Evolutionary conservation across 2,329 filamentous ascomycete species (phyloP).

Genomic region (Xylariaceae sp.): DNA sequence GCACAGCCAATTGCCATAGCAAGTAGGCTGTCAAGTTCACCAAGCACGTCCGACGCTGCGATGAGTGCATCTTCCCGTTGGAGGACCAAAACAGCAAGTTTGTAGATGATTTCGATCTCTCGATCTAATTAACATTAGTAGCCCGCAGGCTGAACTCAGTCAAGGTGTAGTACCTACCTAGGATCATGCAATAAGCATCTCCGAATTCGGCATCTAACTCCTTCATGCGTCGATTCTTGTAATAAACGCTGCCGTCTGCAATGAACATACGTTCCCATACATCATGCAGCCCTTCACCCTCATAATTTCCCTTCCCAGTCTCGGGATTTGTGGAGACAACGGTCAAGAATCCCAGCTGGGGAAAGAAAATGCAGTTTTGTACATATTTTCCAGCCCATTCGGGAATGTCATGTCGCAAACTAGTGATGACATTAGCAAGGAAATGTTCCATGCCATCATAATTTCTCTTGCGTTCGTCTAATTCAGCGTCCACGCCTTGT

Average conservation of each 20-base stretch:
- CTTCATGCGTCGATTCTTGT: slow-evolving; percentile 78
- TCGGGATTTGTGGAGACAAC: slow-evolving; percentile 61
- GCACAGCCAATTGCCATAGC: slow-evolving; percentile 75
- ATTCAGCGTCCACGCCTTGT: slow-evolving; percentile 63
- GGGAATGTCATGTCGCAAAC: slow-evolving; percentile 62
- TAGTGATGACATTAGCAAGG: slow-evolving; percentile 62
- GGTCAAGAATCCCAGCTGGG: slow-evolving; percentile 86
- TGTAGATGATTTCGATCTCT: slow-evolving; percentile 84
- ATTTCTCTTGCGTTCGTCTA: slow-evolving; percentile 73
- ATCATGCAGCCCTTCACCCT: slow-evolving; percentile 55
- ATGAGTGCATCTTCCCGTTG: slow-evolving; percentile 63
- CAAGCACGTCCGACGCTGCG: slow-evolving; percentile 72
- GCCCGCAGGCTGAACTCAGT: neutral
- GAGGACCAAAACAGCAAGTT: slow-evolving; percentile 67
- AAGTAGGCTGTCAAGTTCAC: slow-evolving; percentile 80
- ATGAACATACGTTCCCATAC: slow-evolving; percentile 76
- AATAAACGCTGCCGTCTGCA: slow-evolving; percentile 69
- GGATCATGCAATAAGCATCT: slow-evolving; percentile 80
- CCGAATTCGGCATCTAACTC: slow-evolving; percentile 79
- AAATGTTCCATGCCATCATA: slow-evolving; percentile 76
- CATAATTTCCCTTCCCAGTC: slow-evolving; percentile 58
- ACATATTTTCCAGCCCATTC: slow-evolving; percentile 50
- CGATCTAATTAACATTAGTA: slow-evolving; percentile 51
- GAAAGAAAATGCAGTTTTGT: slow-evolving; percentile 81
- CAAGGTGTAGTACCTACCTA: slow-evolving; percentile 50